These are phyloP conservation scores for Fusarium palustre DNA, from an alignment of 2,329 filamentous ascomycete genomes.

Conservation along the genomic window DNA sequence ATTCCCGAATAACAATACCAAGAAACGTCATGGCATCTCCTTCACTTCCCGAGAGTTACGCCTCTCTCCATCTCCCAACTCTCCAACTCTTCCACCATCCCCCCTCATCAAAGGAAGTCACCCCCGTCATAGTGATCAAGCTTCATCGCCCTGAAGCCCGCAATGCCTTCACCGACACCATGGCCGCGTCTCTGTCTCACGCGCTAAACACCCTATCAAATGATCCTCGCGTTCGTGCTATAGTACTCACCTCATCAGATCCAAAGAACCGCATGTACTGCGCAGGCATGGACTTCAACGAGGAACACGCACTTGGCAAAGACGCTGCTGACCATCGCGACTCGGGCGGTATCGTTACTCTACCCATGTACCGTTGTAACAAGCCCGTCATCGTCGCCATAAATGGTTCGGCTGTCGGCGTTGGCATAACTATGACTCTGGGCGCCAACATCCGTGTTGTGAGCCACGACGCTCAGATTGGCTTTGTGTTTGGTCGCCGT, in stretches of 20 bases:
- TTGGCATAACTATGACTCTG: constrained; percentile 72
- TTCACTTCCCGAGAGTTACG: constrained; percentile 55
- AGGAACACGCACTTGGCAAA: constrained; percentile 44
- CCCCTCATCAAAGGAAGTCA: constrained; percentile 63
- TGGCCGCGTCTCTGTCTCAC: constrained; percentile 70
- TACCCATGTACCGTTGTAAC: constrained; percentile 67
- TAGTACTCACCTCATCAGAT: constrained; percentile 67
- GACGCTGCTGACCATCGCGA: constrained; percentile 56
- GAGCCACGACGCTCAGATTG: constrained; percentile 71
- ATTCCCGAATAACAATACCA: neutral
- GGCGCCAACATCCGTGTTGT: constrained; percentile 66
- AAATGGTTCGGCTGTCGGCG: constrained; percentile 69
- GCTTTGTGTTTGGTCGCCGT: constrained; percentile 78
- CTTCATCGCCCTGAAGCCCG: constrained; percentile 73
- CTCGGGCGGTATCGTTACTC: constrained; percentile 64
- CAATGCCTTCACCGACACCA: constrained; percentile 76
- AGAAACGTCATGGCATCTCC: constrained; percentile 40
- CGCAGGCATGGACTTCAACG: constrained; percentile 67
- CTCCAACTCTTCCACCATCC: constrained; percentile 64
- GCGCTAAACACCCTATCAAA: constrained; percentile 64
- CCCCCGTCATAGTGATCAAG: constrained; percentile 70
- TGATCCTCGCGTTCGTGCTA: constrained; percentile 65
- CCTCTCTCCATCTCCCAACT: constrained; percentile 55
- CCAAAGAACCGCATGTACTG: constrained; percentile 64
- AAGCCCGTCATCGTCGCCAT: constrained; percentile 71